Base-by-base conservation (phyloP, 2,329 filamentous ascomycete species). In the Cryphonectria japonica region DNA sequence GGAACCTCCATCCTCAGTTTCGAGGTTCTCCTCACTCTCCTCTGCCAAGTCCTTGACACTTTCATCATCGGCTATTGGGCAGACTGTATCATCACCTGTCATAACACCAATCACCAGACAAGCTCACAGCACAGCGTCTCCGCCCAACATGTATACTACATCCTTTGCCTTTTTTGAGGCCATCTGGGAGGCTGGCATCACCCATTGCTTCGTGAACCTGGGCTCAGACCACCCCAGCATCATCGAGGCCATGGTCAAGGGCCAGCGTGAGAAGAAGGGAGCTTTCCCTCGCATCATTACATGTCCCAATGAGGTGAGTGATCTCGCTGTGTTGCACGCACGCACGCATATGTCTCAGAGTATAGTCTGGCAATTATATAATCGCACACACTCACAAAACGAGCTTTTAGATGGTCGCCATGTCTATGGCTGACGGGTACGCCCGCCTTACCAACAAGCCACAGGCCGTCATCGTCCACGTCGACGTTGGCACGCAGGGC, bases 81-180 rank as follows among this genome's bases (percentile, higher is more conserved):
- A 16, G 13, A 34, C 52, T 46, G 11, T 34, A 8, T 3, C 54
- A 8, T 1, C 63, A 50, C 26, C 37, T 13, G 46, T 34, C 34
- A 7, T 6, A 26, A 4, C 60, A 29, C 61, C 46, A 32, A 8
- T 43, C 29, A 16, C 2, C 37, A 71, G 71, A 50, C 11, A 50
- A 3, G 34, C 67, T 9, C 69, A 71, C 62, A 62, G 43, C 14
- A 57, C 71, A 32, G 57, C 66, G 16, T 66, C 71, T 29, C 69
- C 65, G 65, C 71, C 76, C 72, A 79, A 80, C 29, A 85, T 85
- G 83, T 92, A 95, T 78, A 95, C 93, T 11, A 89, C 93, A 16
- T 93, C 92, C 0, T 93, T 91, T 76, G 93, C 92, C 79, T 94
- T 95, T 80, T 94, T 95, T 74, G 93, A 95, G 83, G 91, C 92